Percentiles rank a stretch among this genome's conserved stretches.
These are phyloP conservation scores for Penicillium lagena DNA, from an alignment of 495 filamentous ascomycete genomes.

Conservation along the genomic window DNA sequence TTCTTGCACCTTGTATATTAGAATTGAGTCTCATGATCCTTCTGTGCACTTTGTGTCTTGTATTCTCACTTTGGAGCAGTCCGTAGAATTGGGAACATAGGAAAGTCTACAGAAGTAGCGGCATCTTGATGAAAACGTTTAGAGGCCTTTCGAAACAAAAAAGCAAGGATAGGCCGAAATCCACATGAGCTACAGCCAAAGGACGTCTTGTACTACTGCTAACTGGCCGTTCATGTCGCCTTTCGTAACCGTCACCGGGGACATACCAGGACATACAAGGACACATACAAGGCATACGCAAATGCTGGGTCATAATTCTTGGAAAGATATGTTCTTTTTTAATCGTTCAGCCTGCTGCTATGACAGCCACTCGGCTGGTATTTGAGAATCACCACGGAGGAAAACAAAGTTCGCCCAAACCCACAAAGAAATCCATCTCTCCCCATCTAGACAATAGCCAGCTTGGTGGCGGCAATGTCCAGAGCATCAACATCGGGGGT, in stretches of 20 bases:
- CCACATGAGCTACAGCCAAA: too few relatives aligned
- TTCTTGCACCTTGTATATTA: too few relatives aligned
- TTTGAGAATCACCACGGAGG: conserved; percentile 39
- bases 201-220: too few relatives aligned
- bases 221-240: too few relatives aligned
- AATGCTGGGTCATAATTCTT: conserved; percentile 6
- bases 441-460: conserved; percentile 80
- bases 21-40: neutral
- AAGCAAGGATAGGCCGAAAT: too few relatives aligned
- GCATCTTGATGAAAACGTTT: too few relatives aligned
- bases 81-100: too few relatives aligned
- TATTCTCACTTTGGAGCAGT: neutral
- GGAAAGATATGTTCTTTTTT: conserved; percentile 27
- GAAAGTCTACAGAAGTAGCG: too few relatives aligned
- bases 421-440: conserved; percentile 32
- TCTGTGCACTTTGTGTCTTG: neutral
- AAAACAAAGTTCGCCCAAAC: conserved; percentile 38
- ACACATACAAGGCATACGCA: conserved; percentile 2
- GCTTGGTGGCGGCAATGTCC: conserved; percentile 98
- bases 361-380: conserved; percentile 34
- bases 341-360: conserved; percentile 39
- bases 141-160: too few relatives aligned
- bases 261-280: neutral
- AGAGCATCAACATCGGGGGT: conserved; percentile 96
- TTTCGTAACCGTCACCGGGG: too few relatives aligned